Evolutionary conservation across 2,329 filamentous ascomycete species (phyloP).

Genomic region (Calonectria multiphialidica): DNA sequence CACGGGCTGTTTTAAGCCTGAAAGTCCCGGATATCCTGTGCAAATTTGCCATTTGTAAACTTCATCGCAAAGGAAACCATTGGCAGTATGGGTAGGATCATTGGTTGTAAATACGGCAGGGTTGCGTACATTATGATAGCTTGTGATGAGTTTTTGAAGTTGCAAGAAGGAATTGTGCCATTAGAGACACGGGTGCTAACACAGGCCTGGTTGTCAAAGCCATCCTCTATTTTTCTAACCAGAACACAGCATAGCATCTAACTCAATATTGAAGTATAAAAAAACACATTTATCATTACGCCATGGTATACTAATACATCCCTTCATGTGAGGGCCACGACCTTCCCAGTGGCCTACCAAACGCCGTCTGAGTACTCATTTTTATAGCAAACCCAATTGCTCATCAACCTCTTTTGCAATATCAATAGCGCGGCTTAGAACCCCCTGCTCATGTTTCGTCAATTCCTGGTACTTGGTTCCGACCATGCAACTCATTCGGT

Average conservation of each 20-base stretch:
- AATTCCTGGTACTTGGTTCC: constrained; percentile 27
- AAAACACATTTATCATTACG: not conserved
- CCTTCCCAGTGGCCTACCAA: not conserved
- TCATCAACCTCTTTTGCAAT: constrained; percentile 16
- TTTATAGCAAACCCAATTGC: not conserved
- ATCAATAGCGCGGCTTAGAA: constrained; percentile 23
- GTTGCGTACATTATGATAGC: not conserved
- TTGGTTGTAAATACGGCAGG: not conserved
- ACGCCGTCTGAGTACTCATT: not conserved
- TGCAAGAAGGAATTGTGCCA: not conserved
- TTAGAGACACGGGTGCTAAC: not conserved
- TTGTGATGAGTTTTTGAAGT: not conserved
- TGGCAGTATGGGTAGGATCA: not conserved
- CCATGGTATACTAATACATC: not conserved
- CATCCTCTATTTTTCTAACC: too few species aligned
- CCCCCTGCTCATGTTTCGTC: not conserved
- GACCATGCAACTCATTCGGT: constrained; percentile 54
- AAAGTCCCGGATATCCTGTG: not conserved
- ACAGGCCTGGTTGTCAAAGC: too few species aligned
- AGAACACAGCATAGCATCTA: not conserved
- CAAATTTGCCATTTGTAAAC: not conserved
- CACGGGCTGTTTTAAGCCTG: not conserved
- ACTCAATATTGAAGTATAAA: not conserved
- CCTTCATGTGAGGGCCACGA: not conserved
- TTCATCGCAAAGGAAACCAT: not conserved